phyloP scores from a whole-genome alignment of 1,284 basidiomycete genomes.

The Neonothopanus nambi region DNA sequence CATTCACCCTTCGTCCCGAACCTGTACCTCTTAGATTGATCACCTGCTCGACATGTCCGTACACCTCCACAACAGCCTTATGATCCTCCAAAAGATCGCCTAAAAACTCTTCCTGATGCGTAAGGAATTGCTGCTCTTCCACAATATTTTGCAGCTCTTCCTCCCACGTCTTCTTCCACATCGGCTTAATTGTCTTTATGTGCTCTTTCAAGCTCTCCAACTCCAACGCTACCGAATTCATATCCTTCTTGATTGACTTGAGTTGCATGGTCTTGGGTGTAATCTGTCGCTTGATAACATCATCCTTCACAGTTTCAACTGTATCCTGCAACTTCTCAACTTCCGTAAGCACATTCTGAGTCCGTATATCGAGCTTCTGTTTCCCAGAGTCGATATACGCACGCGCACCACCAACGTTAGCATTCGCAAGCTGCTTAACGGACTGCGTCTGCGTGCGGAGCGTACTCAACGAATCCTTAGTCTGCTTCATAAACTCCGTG shows the following conservation, averaged over 20 bases:
- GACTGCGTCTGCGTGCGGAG: constrained; percentile 83
- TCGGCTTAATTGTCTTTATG: constrained; percentile 88
- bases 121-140: constrained; percentile 94
- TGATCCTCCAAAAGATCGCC: constrained; percentile 90
- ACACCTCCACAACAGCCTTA: constrained; percentile 83
- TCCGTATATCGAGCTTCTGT: constrained; percentile 83
- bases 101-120: constrained; percentile 89
- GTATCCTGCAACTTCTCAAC: constrained; percentile 94
- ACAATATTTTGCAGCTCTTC: constrained; percentile 95
- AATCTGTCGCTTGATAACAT: constrained; percentile 88
- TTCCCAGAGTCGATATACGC: constrained; percentile 92
- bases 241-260: constrained; percentile 74
- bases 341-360: constrained; percentile 88
- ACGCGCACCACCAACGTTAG: constrained; percentile 84
- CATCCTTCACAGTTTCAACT: constrained; percentile 88
- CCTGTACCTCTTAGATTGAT: constrained; percentile 70
- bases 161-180: constrained; percentile 99
- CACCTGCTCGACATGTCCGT: constrained; percentile 86
- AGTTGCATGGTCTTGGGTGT: constrained; percentile 80
- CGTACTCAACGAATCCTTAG: constrained; percentile 79
- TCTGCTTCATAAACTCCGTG: constrained; percentile 88
- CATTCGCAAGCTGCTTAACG: constrained; percentile 83
- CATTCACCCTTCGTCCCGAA: constrained; percentile 34
- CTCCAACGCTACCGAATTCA: constrained; percentile 70
- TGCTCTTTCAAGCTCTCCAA: constrained; percentile 82